A percentile compares a stretch with the other conserved stretches of the same genome.
phyloP scores from a whole-genome alignment of 768 basidiomycete genomes.

The Pleurotus tuoliensis region DNA sequence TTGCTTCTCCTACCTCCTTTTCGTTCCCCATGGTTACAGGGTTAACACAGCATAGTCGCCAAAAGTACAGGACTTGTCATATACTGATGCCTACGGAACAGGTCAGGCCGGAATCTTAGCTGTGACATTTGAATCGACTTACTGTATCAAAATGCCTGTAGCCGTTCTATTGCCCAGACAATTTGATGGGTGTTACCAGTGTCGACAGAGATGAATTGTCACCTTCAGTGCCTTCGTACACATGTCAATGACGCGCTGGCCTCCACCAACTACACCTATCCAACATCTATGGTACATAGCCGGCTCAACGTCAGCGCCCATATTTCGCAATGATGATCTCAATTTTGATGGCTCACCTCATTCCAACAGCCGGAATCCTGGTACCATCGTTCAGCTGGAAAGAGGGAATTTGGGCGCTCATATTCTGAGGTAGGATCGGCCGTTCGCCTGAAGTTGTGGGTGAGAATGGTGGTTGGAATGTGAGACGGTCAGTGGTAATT shows the following conservation, averaged over 20 bases:
- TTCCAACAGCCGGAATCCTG: constrained; percentile 26
- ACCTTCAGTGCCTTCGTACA: constrained; percentile 31
- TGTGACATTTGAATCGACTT: constrained; percentile 5
- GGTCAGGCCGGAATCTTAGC: background rate
- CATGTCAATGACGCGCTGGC: constrained; percentile 37
- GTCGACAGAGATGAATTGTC: background rate
- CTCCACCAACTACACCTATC: constrained; percentile 34
- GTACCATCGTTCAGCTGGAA: constrained; percentile 26
- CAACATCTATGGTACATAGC: constrained; percentile 23
- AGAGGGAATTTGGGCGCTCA: constrained; percentile 13
- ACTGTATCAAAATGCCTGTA: constrained; percentile 47
- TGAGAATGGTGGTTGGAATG: too few relatives aligned
- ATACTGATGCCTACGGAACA: constrained; percentile 21
- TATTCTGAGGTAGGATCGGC: constrained; percentile 3
- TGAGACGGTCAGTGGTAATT: too few relatives aligned
- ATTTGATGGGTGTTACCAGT: background rate
- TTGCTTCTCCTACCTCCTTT: constrained; percentile 5
- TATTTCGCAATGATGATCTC: too few relatives aligned
- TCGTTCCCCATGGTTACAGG: background rate
- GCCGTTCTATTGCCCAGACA: constrained; percentile 23
- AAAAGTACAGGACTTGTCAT: constrained; percentile 12
- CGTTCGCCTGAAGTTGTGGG: too few relatives aligned
- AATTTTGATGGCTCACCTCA: constrained; percentile 17
- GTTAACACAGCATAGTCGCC: background rate
- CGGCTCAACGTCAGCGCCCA: too few relatives aligned